Evolutionary conservation across 352 stramenopile species (phyloP), one percentile per base, ranked within the genome.

Genomic region (Pythium biforme): DNA sequence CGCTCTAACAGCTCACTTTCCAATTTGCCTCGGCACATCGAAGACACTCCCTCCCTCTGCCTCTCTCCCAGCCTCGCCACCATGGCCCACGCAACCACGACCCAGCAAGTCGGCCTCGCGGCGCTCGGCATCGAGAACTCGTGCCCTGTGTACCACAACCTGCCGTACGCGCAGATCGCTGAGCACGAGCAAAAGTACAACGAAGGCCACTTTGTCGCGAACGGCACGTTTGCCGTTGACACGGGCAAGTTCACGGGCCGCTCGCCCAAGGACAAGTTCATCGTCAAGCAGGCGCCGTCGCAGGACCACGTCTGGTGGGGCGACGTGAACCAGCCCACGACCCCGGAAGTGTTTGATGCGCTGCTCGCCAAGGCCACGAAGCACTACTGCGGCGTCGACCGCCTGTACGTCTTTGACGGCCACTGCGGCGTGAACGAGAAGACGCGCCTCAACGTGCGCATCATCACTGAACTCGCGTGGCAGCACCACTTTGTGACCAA

Each of bases 401-500:
- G 76, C 64, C 79, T 82, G 70, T 86, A 86, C 70, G 74, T 86
- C 19, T 86, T 86, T 55, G 76, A 86, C 43, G 76, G 76, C 61
- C 76, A 81, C 73, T 86, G 76, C 64, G 76, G 76, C 27, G 76
- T 80, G 46, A 86, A 86, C 72, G 72, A 78, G 54, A 81, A 82
- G 70, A 79, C 74, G 50, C 76, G 75, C 33, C 50, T 81, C 26
- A 86, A 83, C 49, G 76, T 86, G 47, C 76, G 76, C 56, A 81
- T 86, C 48, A 64, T 86, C 58, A 83, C 74, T 56, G 74, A 86
- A 56, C 62, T 86, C 47, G 76, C 76, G 66, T 86, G 76, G 76
- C 76, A 86, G 62, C 76, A 86, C 65, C 76, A 86, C 67, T 86
- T 86, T 66, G 74, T 83, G 46, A 87, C 77, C 66, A 87, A 87